Evolutionary conservation across 257 asterid species (phyloP).

Genomic region (Solanum virginianum): DNA sequence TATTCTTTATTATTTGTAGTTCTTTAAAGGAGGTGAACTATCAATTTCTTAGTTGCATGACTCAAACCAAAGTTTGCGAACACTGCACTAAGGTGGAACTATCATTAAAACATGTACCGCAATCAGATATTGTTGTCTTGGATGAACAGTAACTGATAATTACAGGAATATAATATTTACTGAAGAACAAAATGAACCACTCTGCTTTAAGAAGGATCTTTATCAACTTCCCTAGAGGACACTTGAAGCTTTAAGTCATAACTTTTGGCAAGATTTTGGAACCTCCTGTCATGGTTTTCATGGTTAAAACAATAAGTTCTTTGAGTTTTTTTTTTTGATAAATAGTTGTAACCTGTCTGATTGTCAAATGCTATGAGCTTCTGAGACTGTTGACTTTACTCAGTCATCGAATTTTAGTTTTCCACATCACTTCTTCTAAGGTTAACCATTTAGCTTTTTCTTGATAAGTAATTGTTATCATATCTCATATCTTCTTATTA

Average conservation of each 20-base stretch:
- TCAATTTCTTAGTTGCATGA: background rate
- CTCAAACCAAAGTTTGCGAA: background rate
- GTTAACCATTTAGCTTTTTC: background rate
- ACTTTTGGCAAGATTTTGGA: background rate
- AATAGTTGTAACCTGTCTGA: background rate
- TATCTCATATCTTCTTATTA: background rate
- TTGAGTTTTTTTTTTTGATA: background rate
- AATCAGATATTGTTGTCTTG: background rate
- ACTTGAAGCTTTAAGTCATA: background rate
- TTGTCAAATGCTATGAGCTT: background rate
- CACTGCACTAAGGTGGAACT: background rate
- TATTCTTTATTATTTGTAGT: background rate
- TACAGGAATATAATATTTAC: background rate
- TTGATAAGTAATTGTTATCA: background rate
- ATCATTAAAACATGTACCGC: background rate
- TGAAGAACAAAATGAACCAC: background rate
- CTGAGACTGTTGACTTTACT: background rate
- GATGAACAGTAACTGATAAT: background rate
- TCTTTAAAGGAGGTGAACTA: background rate
- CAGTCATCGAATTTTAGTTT: background rate
- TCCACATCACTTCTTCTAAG: background rate
- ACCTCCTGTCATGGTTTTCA: background rate
- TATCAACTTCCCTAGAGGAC: background rate
- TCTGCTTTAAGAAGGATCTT: background rate
- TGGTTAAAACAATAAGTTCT: background rate